phyloP scores from a whole-genome alignment of 2,329 filamentous ascomycete species.

The Trichoderma aggressivum region DNA sequence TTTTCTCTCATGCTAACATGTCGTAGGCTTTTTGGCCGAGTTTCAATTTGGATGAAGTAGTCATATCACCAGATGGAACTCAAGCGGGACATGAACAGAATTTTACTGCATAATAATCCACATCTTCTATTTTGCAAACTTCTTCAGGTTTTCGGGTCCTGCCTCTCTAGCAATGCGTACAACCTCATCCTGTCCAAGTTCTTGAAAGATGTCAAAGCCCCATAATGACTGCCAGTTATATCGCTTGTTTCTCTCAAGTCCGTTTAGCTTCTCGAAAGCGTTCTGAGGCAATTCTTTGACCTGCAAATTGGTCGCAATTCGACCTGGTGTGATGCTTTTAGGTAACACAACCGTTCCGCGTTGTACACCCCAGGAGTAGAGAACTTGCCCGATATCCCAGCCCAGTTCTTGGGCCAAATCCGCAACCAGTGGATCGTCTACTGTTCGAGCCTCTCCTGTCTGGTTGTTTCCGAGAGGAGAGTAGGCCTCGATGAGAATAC shows the following conservation, averaged over 20 bases:
- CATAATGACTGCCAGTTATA: not conserved
- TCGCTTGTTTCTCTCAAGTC: not conserved
- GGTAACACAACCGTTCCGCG: conserved; percentile 81
- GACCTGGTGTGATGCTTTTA: conserved; percentile 71
- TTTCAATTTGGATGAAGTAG: not conserved
- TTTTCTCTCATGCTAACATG: not conserved
- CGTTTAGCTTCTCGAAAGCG: not conserved
- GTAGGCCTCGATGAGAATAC: conserved; percentile 70
- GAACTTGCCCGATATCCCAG: conserved; percentile 51
- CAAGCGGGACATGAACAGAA: not conserved
- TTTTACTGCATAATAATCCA: not conserved
- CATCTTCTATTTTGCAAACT: not conserved
- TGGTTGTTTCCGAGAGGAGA: conserved; percentile 67
- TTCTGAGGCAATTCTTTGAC: not conserved
- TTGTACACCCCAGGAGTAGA: conserved; percentile 76
- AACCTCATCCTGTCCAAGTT: not conserved
- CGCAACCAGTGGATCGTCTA: not conserved
- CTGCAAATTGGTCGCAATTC: conserved; percentile 70
- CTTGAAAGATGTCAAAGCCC: not conserved
- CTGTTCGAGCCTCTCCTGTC: conserved; percentile 40
- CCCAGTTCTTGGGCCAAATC: conserved; percentile 52
- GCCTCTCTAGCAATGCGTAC: not conserved
- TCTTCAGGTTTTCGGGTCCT: not conserved
- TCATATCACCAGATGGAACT: not conserved
- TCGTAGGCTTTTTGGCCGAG: conserved; percentile 1